Base-by-base conservation (phyloP, 1,139 yeast species). In the Meyerozyma carpophila region DNA sequence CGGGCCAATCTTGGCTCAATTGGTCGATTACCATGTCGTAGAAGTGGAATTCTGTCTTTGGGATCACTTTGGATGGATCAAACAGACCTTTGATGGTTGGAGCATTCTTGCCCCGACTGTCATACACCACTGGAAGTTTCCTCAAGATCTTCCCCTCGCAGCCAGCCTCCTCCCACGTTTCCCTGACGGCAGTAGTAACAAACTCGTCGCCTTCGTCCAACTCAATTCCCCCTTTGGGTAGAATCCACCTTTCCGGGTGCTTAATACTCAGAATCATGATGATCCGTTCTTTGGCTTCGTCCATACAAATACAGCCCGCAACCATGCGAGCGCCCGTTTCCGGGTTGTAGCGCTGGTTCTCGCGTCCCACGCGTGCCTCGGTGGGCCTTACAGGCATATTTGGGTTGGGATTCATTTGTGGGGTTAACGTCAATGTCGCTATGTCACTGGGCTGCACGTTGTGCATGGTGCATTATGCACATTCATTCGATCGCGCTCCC, bases 141-240 rank as follows among this genome's bases (percentile, higher is more conserved):
- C 57, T 53, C 2, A 70, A 54, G 11, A 89, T 73, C 14, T 61
- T 66, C 4, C 96, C 96, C 37, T 77, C 77, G 26, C 85, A 87
- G 0, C 98, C 98, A 0, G 96, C 95, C 62, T 93, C 99, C 63
- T 93, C 98, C 98, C 98, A 93, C 0, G 96, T 87, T 61, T 93
- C 98, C 47, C 99, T 70, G 13, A 76, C 69, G 0, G 98, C 98
- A 7, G 88, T 68, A 8, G 65, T 63, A 13, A 63, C 62, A 44
- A 50, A 70, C 54, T 74, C 77, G 36, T 79, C 81, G 2, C 77
- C 70, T 58, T 93, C 98, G 61, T 93, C 98, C 37, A 62, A 59
- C 62, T 93, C 99, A 43, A 91, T 82, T 0, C 99, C 99, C 28
- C 99, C 99, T 58, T 93, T 94, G 3, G 98, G 98, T 9, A 93